Percentiles rank a stretch among this genome's conserved stretches.
Conservation (phyloP, 768 basidiomycete genomes). For the Daedaleopsis nitida region DNA sequence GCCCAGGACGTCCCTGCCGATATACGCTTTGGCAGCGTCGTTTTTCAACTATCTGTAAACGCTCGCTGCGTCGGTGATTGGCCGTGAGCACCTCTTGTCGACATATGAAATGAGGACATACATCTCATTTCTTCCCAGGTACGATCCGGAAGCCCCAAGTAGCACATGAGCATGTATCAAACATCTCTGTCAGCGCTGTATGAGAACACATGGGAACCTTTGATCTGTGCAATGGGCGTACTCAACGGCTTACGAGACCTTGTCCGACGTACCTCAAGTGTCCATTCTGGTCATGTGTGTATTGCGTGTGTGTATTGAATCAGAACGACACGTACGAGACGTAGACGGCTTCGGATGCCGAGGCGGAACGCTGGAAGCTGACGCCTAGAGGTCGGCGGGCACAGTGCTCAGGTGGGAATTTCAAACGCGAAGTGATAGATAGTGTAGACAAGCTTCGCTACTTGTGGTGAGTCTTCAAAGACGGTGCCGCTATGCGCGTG, state of each 20-base stretch:
- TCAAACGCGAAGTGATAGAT: neutral
- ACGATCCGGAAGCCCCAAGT: neutral
- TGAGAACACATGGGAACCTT: neutral
- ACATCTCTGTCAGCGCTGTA: neutral
- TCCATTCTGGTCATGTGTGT: neutral
- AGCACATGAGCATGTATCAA: neutral
- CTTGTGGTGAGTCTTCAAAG: no score
- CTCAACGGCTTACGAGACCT: neutral
- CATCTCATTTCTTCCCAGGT: neutral
- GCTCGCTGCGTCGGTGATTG: neutral
- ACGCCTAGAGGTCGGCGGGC: neutral
- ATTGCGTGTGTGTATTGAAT: neutral
- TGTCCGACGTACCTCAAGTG: neutral
- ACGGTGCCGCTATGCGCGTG: no score
- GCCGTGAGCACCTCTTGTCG: no score
- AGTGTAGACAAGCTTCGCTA: no score
- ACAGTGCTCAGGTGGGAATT: neutral
- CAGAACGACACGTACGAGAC: neutral
- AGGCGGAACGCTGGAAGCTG: neutral
- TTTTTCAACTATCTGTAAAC: neutral
- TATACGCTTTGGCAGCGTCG: neutral
- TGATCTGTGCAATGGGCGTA: neutral
- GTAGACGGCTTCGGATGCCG: neutral
- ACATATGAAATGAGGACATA: no score
- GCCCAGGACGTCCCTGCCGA: neutral